These are phyloP conservation scores for Lactarius evosmus DNA, from an alignment of 768 basidiomycete genomes.

Conservation along the genomic window DNA sequence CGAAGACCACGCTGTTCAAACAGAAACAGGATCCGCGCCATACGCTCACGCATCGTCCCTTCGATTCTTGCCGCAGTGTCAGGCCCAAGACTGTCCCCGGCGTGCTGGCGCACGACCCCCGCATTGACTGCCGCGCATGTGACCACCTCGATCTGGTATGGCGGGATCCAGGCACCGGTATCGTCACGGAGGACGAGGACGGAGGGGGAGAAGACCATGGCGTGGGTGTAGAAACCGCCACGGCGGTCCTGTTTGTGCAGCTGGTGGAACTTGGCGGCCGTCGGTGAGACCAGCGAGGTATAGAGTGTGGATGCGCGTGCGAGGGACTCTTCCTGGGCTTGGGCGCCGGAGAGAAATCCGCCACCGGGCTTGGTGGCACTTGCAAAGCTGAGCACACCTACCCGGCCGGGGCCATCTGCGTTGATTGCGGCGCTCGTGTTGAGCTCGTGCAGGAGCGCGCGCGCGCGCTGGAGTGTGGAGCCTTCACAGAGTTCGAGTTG, in stretches of 20 bases:
- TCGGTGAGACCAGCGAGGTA: slow-evolving; percentile 52
- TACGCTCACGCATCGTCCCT: slow-evolving; percentile 61
- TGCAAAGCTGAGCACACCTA: slow-evolving; percentile 75
- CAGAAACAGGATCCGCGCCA: slow-evolving; percentile 61
- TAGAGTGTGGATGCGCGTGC: slow-evolving; percentile 74
- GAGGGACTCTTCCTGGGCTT: slow-evolving; percentile 79
- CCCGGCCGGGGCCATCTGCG: slow-evolving; percentile 29
- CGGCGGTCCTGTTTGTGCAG: slow-evolving; percentile 48
- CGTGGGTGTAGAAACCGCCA: slow-evolving; percentile 68
- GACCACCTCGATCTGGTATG: slow-evolving; percentile 60
- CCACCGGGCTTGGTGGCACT: slow-evolving; percentile 74
- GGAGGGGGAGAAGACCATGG: slow-evolving; percentile 71
- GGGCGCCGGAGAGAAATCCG: slow-evolving; percentile 68
- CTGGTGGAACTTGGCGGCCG: slow-evolving; percentile 58
- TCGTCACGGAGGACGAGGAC: slow-evolving; percentile 65
- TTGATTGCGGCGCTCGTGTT: slow-evolving; percentile 22
- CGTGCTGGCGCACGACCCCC: slow-evolving; percentile 40
- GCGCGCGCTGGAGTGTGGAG: slow-evolving; percentile 61
- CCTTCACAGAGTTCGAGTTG: slow-evolving; percentile 54
- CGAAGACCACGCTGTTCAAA: slow-evolving; percentile 59
- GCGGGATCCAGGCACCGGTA: slow-evolving; percentile 51
- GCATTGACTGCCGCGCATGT: slow-evolving; percentile 79
- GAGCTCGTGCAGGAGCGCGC: slow-evolving; percentile 35
- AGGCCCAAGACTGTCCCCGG: slow-evolving; percentile 4
- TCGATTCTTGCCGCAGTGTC: slow-evolving; percentile 41